Conservation (phyloP, 768 basidiomycete genomes). For the Austroboletus eburneus region DNA sequence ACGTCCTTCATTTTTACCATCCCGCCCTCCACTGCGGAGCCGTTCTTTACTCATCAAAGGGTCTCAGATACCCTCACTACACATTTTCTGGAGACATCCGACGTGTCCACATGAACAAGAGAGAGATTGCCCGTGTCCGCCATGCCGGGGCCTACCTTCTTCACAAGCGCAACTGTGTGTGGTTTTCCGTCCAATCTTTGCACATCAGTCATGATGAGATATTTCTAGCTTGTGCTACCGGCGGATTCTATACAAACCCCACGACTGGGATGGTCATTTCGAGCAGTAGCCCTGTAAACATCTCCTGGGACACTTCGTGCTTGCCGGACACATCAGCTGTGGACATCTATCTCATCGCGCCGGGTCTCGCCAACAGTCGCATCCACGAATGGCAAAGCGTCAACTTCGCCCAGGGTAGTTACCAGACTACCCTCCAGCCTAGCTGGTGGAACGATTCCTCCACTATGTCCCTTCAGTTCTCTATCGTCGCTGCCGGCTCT, state of each 20-base stretch:
- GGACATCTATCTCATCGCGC: constrained; percentile 69
- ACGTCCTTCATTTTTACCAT: constrained; percentile 16
- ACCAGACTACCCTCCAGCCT: constrained; percentile 49
- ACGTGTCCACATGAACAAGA: constrained; percentile 20
- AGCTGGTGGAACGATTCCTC: constrained; percentile 68
- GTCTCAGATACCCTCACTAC: constrained; percentile 4
- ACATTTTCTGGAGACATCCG: constrained; percentile 4
- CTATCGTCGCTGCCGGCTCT: constrained; percentile 48
- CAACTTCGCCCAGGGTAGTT: constrained; percentile 44
- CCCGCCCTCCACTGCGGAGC: constrained; percentile 25
- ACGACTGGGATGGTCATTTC: constrained; percentile 43
- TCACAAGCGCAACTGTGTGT: constrained; percentile 27
- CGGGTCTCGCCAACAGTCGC: constrained; percentile 36
- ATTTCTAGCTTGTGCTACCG: constrained; percentile 45
- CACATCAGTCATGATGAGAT: neutral
- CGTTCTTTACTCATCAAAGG: constrained; percentile 22
- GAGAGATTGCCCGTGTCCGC: constrained; percentile 26
- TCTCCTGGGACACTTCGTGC: constrained; percentile 66
- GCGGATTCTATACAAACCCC: constrained; percentile 61
- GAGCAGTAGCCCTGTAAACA: constrained; percentile 45
- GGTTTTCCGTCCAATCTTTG: neutral
- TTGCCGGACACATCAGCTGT: constrained; percentile 40
- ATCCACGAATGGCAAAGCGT: constrained; percentile 59
- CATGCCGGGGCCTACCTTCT: constrained; percentile 18
- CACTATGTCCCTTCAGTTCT: constrained; percentile 49